phyloP scores from a whole-genome alignment of 2,329 filamentous ascomycete species.

The Colletotrichum australisinense region DNA sequence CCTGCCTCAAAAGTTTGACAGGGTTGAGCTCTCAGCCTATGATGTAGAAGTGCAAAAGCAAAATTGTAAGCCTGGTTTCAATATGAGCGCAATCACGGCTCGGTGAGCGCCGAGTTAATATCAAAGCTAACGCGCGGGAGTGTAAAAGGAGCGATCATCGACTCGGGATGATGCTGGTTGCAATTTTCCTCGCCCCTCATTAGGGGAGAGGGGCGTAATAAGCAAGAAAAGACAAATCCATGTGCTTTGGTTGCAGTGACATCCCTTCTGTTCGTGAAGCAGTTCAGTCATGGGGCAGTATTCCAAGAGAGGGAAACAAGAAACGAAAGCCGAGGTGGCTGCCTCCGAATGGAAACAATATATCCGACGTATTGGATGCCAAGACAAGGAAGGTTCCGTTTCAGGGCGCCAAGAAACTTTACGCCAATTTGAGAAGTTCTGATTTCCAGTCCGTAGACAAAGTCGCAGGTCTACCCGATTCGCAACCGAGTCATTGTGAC shows the following conservation, averaged over 20 bases:
- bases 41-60: neutral
- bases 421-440: neutral
- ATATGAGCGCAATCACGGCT: neutral
- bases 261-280: neutral
- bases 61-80: neutral
- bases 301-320: neutral
- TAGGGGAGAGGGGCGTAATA: neutral
- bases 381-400: constrained; percentile 19
- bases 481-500: neutral
- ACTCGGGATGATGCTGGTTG: neutral
- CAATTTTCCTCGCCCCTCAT: neutral
- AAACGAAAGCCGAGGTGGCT: neutral
- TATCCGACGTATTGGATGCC: constrained; percentile 11
- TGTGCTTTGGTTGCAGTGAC: neutral
- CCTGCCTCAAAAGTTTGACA: neutral
- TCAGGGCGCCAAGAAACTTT: constrained; percentile 20
- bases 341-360: neutral
- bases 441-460: neutral
- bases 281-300: neutral
- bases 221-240: neutral
- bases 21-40: neutral
- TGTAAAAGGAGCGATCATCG: neutral
- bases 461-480: neutral
- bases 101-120: neutral
- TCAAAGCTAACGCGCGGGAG: neutral